Evolutionary conservation across 805 yeast species (phyloP).

Genomic region (Dipodascopsis tothii): DNA sequence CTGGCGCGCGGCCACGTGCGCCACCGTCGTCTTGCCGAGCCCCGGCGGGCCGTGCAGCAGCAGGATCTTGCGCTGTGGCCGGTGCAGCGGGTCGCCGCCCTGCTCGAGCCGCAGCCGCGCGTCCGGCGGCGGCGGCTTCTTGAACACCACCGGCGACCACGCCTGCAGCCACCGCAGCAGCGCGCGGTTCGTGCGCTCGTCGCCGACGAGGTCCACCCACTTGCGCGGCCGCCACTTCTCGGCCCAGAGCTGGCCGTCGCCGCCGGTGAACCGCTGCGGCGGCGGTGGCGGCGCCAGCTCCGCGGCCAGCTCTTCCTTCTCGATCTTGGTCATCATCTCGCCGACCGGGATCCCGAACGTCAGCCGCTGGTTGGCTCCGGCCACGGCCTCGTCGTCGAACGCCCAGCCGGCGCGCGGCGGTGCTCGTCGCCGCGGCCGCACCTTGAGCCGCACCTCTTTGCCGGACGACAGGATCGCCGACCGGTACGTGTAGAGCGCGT

Average conservation of each 20-base stretch:
- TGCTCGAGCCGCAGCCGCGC: conserved; percentile 3
- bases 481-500: too few species aligned
- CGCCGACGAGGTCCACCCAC: conserved; percentile 64
- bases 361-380: conserved; percentile 1
- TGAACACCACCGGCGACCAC: conserved; percentile 57
- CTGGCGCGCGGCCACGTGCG: conserved; percentile 75
- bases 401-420: neutral
- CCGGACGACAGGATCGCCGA: conserved; percentile 7
- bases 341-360: conserved; percentile 10
- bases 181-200: conserved; percentile 54
- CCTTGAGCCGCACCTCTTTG: conserved; percentile 2
- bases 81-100: conserved; percentile 42
- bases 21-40: conserved; percentile 81
- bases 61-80: conserved; percentile 58
- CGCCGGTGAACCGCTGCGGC: neutral
- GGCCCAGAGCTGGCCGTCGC: conserved; percentile 33
- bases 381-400: neutral
- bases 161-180: conserved; percentile 57
- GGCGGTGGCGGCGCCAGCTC: neutral
- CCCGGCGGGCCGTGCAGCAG: conserved; percentile 91
- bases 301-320: conserved; percentile 6
- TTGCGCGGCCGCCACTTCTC: conserved; percentile 62
- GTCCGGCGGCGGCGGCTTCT: conserved; percentile 29
- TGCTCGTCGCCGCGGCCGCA: conserved; percentile 9
- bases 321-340: conserved; percentile 13